Percentiles rank a stretch among this genome's conserved stretches.
Conservation (phyloP, 192 early-diverging fungal species). For the Dispira simplex region DNA sequence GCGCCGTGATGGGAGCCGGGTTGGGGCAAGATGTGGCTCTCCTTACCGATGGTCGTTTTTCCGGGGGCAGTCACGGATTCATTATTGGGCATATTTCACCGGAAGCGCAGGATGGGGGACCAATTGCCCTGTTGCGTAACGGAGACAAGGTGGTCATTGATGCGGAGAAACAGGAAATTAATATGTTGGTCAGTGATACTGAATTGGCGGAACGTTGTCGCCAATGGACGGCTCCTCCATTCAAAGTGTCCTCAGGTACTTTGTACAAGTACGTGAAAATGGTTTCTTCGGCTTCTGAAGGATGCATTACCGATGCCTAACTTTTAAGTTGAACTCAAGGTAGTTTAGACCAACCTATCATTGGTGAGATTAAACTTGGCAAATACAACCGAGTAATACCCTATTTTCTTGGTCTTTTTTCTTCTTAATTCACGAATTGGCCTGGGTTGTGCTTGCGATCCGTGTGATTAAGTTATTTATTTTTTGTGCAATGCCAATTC, state of each 20-base stretch:
- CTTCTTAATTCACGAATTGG: too few relatives aligned
- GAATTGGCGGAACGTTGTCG: constrained; percentile 56
- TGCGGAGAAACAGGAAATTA: constrained; percentile 56
- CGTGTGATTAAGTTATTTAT: too few relatives aligned
- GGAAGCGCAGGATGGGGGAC: constrained; percentile 94
- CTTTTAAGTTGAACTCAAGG: background rate
- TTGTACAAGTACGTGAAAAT: constrained; percentile 87
- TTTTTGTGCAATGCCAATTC: too few relatives aligned
- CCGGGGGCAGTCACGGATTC: constrained; percentile 95
- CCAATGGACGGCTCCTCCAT: constrained; percentile 69
- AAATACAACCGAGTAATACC: too few relatives aligned
- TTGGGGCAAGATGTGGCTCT: constrained; percentile 95
- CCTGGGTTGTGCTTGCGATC: too few relatives aligned
- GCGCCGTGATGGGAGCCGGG: constrained; percentile 98
- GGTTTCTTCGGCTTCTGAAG: constrained; percentile 62
- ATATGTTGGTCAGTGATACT: constrained; percentile 52
- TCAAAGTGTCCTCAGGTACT: constrained; percentile 76
- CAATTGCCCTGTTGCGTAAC: constrained; percentile 79
- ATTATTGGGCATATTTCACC: constrained; percentile 99
- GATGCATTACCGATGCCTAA: constrained; percentile 80
- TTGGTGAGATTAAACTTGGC: too few relatives aligned
- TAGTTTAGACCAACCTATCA: too few relatives aligned
- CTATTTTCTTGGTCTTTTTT: too few relatives aligned
- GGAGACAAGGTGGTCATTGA: constrained; percentile 88
- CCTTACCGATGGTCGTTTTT: constrained; percentile 97